Conservation (phyloP, 2,329 filamentous ascomycete genomes). For the Colletotrichum spaethianum region DNA sequence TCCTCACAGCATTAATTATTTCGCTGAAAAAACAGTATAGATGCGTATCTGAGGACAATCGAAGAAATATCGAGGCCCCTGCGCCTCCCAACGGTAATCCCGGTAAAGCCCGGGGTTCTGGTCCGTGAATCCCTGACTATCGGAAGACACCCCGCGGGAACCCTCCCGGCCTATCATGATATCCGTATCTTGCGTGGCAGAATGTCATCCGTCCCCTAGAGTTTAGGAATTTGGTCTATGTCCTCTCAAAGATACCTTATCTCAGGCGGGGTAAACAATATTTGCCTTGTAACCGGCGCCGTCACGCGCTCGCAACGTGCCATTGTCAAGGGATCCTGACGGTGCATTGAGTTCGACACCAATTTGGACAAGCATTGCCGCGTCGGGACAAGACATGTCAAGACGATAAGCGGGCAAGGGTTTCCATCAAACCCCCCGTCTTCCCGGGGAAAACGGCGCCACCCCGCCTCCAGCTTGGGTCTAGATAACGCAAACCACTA, state of each 20-base stretch:
- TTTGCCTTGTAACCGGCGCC: not conserved
- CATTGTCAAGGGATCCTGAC: slow-evolving; percentile 17
- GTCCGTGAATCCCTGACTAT: not conserved
- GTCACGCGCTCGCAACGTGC: slow-evolving; percentile 32
- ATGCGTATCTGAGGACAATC: not conserved
- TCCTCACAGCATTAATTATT: not conserved
- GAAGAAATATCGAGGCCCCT: not conserved
- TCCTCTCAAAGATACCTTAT: slow-evolving; percentile 25
- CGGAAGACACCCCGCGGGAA: slow-evolving; percentile 30
- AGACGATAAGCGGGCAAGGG: slow-evolving; percentile 37
- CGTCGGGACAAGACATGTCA: slow-evolving; percentile 37
- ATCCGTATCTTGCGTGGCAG: slow-evolving; percentile 14
- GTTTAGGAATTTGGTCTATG: no score
- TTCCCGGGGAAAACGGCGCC: slow-evolving; percentile 30
- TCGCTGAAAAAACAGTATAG: no score
- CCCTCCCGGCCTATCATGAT: slow-evolving; percentile 30
- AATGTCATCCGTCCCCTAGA: not conserved
- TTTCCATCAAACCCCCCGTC: not conserved
- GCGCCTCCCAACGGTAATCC: not conserved
- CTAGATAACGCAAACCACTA: slow-evolving; percentile 21
- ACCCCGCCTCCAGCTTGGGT: slow-evolving; percentile 1
- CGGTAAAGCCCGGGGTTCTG: slow-evolving; percentile 14
- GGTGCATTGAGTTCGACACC: slow-evolving; percentile 11
- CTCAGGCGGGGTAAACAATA: slow-evolving; percentile 18
- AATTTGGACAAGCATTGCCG: slow-evolving; percentile 34